These are phyloP conservation scores for Malassezia arunalokei DNA, from an alignment of 1,284 basidiomycete species.

Conservation along the genomic window DNA sequence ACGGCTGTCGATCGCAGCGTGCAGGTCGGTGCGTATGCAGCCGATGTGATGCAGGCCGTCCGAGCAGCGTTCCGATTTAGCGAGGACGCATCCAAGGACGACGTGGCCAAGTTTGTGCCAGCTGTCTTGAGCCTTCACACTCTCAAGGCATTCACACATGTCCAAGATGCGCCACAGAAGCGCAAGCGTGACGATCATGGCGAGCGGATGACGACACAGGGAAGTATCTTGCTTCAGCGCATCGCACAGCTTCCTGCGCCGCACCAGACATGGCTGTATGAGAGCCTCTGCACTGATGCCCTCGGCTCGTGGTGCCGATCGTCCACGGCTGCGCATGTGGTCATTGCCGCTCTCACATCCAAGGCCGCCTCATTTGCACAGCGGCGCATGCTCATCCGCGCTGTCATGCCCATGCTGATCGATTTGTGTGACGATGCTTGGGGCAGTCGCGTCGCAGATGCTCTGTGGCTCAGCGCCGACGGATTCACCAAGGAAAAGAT, in stretches of 20 bases:
- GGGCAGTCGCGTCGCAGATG: slow-evolving; percentile 38
- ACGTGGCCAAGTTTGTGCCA: slow-evolving; percentile 11
- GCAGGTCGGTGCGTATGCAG: background rate
- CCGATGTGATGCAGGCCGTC: background rate
- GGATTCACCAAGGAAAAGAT: slow-evolving; percentile 31
- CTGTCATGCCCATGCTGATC: slow-evolving; percentile 17
- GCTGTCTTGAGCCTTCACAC: slow-evolving; percentile 14
- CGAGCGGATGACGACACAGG: slow-evolving; percentile 24
- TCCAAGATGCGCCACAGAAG: slow-evolving; percentile 4
- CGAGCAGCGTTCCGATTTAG: slow-evolving; percentile 10
- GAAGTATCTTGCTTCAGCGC: slow-evolving; percentile 35
- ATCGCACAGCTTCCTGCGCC: slow-evolving; percentile 23
- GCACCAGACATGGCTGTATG: slow-evolving; percentile 11
- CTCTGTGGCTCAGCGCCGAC: slow-evolving; percentile 30
- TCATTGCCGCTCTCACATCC: slow-evolving; percentile 17
- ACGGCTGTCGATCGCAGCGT: slow-evolving; percentile 3
- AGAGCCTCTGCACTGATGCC: slow-evolving; percentile 15
- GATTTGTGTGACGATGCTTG: slow-evolving; percentile 30
- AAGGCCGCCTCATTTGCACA: slow-evolving; percentile 24
- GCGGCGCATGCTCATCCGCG: slow-evolving; percentile 17
- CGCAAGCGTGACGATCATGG: slow-evolving; percentile 14
- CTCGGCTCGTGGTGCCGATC: slow-evolving; percentile 23
- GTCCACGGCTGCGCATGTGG: slow-evolving; percentile 19
- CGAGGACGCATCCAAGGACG: background rate
- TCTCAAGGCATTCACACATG: slow-evolving; percentile 10